Base-by-base conservation (phyloP, 306 rosid species). In the Fragaria nilgerrensis region DNA sequence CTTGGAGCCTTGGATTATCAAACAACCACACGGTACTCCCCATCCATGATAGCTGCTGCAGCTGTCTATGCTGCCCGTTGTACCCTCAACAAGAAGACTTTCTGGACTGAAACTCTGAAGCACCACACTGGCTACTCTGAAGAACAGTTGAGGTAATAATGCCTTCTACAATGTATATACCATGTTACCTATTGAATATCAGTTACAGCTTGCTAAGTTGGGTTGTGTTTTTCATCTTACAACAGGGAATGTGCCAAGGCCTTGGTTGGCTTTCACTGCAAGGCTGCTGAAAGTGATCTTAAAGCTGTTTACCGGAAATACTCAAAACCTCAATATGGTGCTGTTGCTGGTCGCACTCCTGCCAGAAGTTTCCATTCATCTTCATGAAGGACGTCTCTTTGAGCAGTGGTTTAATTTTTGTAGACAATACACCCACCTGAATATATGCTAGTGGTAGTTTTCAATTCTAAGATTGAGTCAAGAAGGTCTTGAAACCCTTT, bases 1-100 rank as follows among this genome's bases (percentile, higher is more conserved):
- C 95, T 92, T 32, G 68, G 53, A 80, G 93, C 39, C 29, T 90
- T 90, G 89, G 86, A 95, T 75, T 92, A 95, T 78, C 65, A 84
- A 49, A 70, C 81, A 3, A 81, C 84, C 1, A 82, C 78, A 32
- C 17, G 56, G 48, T 82, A 87, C 55, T 7, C 85, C 37, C 93
- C 98, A 75, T 95, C 98, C 10, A 52, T 82, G 81, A 83, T 92
- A 66, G 97, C 98, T 78, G 97, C 98, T 58, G 84, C 97, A 8
- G 97, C 98, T 56, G 97, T 90, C 3, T 92, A 86, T 71, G 95
- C 88, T 0, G 96, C 97, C 19, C 68, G 95, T 34, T 72, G 84
- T 29, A 88, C 96, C 10, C 98, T 95, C 80, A 73, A 71, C 25
- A 81, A 73, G 77, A 77, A 39, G 66, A 96, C 95, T 20, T 50